A percentile compares a stretch with the other conserved stretches of the same genome.
Evolutionary conservation across 2,329 filamentous ascomycete genomes (phyloP).

Genomic region (Ophiostoma novo-ulmi): DNA sequence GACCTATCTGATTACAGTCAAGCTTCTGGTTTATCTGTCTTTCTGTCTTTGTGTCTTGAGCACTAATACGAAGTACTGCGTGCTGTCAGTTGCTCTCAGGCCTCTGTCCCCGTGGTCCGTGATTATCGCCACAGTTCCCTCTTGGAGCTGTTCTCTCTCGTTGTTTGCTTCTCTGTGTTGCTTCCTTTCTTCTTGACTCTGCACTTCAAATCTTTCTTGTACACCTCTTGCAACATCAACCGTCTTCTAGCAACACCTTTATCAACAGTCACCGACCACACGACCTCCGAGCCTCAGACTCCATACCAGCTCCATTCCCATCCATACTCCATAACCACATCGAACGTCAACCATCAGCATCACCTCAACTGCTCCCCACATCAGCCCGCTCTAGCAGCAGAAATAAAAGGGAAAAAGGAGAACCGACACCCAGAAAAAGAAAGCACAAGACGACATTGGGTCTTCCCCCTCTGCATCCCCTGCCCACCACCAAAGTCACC

Average conservation of each 20-base stretch:
- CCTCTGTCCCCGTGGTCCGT: neutral
- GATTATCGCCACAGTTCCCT: neutral
- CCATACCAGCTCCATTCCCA: neutral
- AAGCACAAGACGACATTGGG: constrained; percentile 9
- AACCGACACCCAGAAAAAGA: neutral
- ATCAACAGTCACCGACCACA: neutral
- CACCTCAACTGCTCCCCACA: constrained; percentile 1
- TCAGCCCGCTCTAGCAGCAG: constrained; percentile 11
- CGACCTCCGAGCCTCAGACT: neutral
- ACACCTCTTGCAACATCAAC: neutral
- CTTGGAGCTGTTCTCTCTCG: too few species aligned
- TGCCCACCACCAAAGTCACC: constrained; percentile 11
- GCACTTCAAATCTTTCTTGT: neutral
- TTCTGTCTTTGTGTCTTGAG: neutral
- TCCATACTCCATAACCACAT: neutral
- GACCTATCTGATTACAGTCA: neutral
- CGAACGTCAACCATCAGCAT: neutral
- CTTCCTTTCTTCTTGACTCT: neutral
- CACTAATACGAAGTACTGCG: neutral
- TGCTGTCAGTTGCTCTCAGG: neutral
- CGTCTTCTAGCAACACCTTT: neutral
- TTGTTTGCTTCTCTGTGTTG: neutral
- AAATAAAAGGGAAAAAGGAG: constrained; percentile 7
- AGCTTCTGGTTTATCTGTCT: neutral
- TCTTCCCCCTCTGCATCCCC: constrained; percentile 10